Evolutionary conservation across 371 early-diverging fungal species (phyloP).

Genomic region (Mucor indicus): DNA sequence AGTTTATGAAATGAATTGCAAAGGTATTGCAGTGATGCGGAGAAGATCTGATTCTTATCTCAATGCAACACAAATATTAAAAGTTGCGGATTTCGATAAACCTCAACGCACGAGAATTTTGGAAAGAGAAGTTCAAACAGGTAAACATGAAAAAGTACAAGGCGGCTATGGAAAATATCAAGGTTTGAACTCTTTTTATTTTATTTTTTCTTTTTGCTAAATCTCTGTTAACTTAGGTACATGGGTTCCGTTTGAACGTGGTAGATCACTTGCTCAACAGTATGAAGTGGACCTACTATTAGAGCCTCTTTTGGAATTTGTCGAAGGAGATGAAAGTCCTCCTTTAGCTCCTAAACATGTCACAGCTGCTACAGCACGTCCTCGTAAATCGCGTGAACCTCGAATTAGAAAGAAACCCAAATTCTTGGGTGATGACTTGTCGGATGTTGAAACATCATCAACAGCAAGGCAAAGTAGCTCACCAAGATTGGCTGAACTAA

Average conservation of each 20-base stretch:
- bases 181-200: conserved; percentile 40
- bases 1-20: conserved; percentile 83
- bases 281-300: conserved; percentile 32
- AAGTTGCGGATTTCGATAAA: conserved; percentile 90
- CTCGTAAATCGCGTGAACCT: conserved; percentile 29
- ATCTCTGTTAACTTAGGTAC: conserved; percentile 46
- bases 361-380: conserved; percentile 14
- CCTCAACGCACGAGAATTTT: conserved; percentile 83
- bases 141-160: conserved; percentile 87
- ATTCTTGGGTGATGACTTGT: conserved; percentile 19
- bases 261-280: conserved; percentile 62
- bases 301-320: conserved; percentile 21
- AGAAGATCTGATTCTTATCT: conserved; percentile 79
- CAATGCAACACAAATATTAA: conserved; percentile 92
- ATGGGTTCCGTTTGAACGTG: conserved; percentile 84
- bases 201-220: neutral
- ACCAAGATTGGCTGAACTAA: too few species aligned
- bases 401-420: conserved; percentile 22
- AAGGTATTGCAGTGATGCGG: conserved; percentile 86
- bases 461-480: neutral
- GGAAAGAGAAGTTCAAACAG: conserved; percentile 77
- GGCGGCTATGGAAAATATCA: conserved; percentile 96
- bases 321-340: conserved; percentile 29
- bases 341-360: conserved; percentile 48
- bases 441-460: conserved; percentile 1